phyloP scores from a whole-genome alignment of 2,329 filamentous ascomycete genomes.

The Fusarium sp. region DNA sequence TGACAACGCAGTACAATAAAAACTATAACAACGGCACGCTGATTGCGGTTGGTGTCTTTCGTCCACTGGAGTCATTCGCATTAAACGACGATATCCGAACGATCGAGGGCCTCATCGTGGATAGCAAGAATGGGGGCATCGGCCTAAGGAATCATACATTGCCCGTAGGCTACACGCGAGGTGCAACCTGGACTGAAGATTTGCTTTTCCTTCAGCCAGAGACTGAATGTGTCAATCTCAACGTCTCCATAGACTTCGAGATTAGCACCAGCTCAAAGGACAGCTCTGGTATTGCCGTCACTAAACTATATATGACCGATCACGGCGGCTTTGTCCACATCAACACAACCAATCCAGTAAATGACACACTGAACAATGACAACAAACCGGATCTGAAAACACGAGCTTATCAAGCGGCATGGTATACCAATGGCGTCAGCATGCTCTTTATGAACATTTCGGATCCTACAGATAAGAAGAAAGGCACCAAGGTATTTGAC shows the following conservation, averaged over 20 bases:
- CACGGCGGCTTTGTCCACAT: slow-evolving; percentile 57
- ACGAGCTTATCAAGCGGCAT: slow-evolving; percentile 58
- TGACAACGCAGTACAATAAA: slow-evolving; percentile 42
- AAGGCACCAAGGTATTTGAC: slow-evolving; percentile 14
- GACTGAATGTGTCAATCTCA: slow-evolving; percentile 56
- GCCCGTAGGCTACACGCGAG: slow-evolving; percentile 48
- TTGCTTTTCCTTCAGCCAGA: slow-evolving; percentile 60
- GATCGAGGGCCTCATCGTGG: slow-evolving; percentile 58
- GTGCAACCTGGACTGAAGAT: slow-evolving; percentile 59
- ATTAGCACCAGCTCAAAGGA: slow-evolving; percentile 33
- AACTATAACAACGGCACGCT: slow-evolving; percentile 47
- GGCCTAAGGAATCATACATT: slow-evolving; percentile 59
- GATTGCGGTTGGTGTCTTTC: slow-evolving; percentile 43
- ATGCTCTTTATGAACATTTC: slow-evolving; percentile 56
- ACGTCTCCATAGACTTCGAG: slow-evolving; percentile 56
- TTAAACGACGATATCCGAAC: slow-evolving; percentile 47
- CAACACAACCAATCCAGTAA: slow-evolving; percentile 47
- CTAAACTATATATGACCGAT: slow-evolving; percentile 51
- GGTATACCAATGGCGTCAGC: slow-evolving; percentile 53
- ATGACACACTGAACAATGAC: slow-evolving; percentile 48
- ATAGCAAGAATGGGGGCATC: slow-evolving; percentile 54
- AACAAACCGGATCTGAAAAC: slow-evolving; percentile 50
- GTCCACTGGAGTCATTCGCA: slow-evolving; percentile 41
- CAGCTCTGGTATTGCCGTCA: slow-evolving; percentile 6
- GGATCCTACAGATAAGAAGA: slow-evolving; percentile 18